phyloP scores from a whole-genome alignment of 768 basidiomycete species.

The Coprinopsis strossmayeri region DNA sequence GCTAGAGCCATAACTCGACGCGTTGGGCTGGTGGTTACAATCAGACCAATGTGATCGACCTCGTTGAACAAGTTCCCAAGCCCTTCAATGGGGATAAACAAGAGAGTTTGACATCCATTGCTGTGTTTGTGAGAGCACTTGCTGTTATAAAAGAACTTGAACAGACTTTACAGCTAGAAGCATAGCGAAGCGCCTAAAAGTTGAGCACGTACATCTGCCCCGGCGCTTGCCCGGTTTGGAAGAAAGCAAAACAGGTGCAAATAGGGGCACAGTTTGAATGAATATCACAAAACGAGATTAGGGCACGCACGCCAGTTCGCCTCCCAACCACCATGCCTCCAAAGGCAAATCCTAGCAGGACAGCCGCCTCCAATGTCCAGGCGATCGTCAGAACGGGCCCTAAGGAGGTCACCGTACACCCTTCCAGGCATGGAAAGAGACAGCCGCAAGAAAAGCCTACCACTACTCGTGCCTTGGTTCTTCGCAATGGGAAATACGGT shows the following conservation, averaged over 20 bases:
- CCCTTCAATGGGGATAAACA: not conserved
- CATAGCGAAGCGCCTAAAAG: too few relatives aligned
- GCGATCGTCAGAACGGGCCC: slow-evolving; percentile 13
- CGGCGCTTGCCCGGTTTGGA: too few relatives aligned
- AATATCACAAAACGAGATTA: too few relatives aligned
- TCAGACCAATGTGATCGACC: not conserved
- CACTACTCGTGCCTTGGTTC: slow-evolving; percentile 64
- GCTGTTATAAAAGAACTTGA: too few relatives aligned
- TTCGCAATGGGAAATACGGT: slow-evolving; percentile 73
- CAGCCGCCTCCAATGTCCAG: slow-evolving; percentile 1
- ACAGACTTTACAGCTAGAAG: too few relatives aligned
- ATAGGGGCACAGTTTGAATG: slow-evolving; percentile 5
- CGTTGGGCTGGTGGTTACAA: not conserved
- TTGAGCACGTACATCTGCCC: too few relatives aligned
- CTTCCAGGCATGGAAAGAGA: slow-evolving; percentile 9
- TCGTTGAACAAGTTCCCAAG: not conserved
- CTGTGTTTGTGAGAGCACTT: not conserved
- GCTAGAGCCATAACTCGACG: not conserved
- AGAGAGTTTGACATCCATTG: not conserved
- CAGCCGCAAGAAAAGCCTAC: slow-evolving; percentile 50
- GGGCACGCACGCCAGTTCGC: too few relatives aligned
- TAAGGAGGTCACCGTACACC: slow-evolving; percentile 12
- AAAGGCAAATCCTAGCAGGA: slow-evolving; percentile 11
- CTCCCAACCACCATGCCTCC: slow-evolving; percentile 17
- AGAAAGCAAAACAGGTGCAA: slow-evolving; percentile 3